These are phyloP conservation scores for Candida incommunis DNA, from an alignment of 805 yeast genomes.

Conservation along the genomic window DNA sequence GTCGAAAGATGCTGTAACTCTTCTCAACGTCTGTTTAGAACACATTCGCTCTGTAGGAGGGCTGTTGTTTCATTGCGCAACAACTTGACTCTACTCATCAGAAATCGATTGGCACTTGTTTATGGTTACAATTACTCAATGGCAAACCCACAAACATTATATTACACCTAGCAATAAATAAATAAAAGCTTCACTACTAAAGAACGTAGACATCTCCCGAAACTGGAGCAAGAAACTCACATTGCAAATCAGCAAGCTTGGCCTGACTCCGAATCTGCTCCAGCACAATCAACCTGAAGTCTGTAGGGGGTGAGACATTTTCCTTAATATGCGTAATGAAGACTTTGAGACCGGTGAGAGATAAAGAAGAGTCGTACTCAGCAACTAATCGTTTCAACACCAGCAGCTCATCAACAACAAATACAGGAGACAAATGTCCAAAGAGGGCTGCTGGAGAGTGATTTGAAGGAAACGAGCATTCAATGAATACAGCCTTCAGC, in stretches of 20 bases:
- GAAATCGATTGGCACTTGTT: no score
- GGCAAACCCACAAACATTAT: neutral
- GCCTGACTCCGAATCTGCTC: neutral
- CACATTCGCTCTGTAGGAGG: no score
- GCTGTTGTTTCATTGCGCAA: no score
- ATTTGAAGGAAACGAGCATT: conserved; percentile 51
- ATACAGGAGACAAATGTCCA: conserved; percentile 69
- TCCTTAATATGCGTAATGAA: conserved; percentile 39
- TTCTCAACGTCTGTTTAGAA: no score
- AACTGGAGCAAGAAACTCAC: neutral
- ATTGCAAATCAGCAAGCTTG: neutral
- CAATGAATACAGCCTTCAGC: conserved; percentile 50
- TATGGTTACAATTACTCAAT: no score
- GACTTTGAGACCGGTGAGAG: conserved; percentile 30
- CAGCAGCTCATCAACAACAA: conserved; percentile 43
- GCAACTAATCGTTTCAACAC: conserved; percentile 6
- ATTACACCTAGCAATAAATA: neutral
- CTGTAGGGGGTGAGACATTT: conserved; percentile 3
- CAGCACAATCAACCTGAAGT: neutral
- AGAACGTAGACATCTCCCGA: neutral
- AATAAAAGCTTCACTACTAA: no score
- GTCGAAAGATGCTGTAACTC: no score
- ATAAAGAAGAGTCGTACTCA: neutral
- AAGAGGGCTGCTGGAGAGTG: conserved; percentile 38
- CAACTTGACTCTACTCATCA: no score